phyloP scores from a whole-genome alignment of 108 stramenopile genomes.

The Skeletonema marinoi region DNA sequence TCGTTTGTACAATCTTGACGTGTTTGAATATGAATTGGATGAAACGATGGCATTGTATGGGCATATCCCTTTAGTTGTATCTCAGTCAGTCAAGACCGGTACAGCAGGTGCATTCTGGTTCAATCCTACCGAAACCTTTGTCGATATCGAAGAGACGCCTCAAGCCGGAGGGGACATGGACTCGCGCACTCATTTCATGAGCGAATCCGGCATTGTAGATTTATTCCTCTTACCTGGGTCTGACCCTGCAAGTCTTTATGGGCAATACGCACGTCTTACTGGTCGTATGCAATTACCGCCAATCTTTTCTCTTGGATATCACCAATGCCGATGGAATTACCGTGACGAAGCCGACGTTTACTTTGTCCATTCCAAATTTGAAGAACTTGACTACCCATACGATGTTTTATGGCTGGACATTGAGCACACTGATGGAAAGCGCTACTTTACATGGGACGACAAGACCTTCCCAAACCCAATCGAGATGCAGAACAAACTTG shows the following conservation, averaged over 20 bases:
- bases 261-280: conserved; percentile 91
- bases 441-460: conserved; percentile 99
- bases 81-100: conserved; percentile 67
- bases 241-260: conserved; percentile 73
- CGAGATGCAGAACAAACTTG: conserved; percentile 92
- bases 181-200: conserved; percentile 91
- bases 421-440: conserved; percentile 99
- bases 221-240: conserved; percentile 88
- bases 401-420: conserved; percentile 99
- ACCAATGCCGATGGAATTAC: conserved; percentile 99
- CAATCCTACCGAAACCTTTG: conserved; percentile 99
- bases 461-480: conserved; percentile 91
- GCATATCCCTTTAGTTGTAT: conserved; percentile 87
- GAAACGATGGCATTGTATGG: conserved; percentile 99
- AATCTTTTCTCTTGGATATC: conserved; percentile 97
- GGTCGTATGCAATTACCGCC: conserved; percentile 90
- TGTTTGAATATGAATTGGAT: conserved; percentile 99
- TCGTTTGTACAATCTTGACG: conserved; percentile 98
- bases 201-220: conserved; percentile 91
- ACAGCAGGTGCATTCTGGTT: conserved; percentile 95
- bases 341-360: conserved; percentile 96
- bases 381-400: conserved; percentile 97
- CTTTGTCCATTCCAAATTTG: conserved; percentile 91
- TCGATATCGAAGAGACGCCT: conserved; percentile 80
- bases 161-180: conserved; percentile 23